These are phyloP conservation scores for Musa itinerans DNA, from an alignment of 176 grass and related monocot genomes.

Conservation along the genomic window DNA sequence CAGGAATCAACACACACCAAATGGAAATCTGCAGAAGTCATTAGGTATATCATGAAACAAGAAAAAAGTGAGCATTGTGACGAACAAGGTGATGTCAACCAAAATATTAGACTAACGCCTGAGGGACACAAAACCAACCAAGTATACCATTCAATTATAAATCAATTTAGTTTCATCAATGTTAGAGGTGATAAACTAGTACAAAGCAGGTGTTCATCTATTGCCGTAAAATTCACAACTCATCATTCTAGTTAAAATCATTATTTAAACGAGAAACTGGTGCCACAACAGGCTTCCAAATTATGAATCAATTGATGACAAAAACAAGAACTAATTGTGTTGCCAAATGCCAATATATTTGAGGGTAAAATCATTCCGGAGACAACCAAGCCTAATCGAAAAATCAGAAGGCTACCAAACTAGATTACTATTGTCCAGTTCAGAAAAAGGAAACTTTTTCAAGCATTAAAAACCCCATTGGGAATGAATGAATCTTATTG, in stretches of 20 bases:
- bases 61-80: not conserved
- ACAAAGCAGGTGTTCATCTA: not conserved
- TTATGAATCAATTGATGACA: not conserved
- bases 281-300: not conserved
- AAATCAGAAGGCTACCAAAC: not conserved
- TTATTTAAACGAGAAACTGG: not conserved
- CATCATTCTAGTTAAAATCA: not conserved
- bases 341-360: not conserved
- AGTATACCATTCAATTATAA: not conserved
- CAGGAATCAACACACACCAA: conserved; percentile 64
- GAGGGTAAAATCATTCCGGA: not conserved
- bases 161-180: not conserved
- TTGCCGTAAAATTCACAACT: not conserved
- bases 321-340: no score
- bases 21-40: conserved; percentile 29
- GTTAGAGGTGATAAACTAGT: not conserved
- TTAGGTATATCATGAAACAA: not conserved
- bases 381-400: not conserved
- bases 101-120: not conserved
- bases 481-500: not conserved
- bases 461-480: not conserved
- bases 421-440: no score
- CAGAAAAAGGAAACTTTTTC: not conserved
- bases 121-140: not conserved
- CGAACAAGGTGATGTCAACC: not conserved